Percentiles rank a stretch among this genome's conserved stretches.
These are phyloP conservation scores for Sugiyamaella neomexicana DNA, from an alignment of 1,139 yeast species.

Conservation along the genomic window DNA sequence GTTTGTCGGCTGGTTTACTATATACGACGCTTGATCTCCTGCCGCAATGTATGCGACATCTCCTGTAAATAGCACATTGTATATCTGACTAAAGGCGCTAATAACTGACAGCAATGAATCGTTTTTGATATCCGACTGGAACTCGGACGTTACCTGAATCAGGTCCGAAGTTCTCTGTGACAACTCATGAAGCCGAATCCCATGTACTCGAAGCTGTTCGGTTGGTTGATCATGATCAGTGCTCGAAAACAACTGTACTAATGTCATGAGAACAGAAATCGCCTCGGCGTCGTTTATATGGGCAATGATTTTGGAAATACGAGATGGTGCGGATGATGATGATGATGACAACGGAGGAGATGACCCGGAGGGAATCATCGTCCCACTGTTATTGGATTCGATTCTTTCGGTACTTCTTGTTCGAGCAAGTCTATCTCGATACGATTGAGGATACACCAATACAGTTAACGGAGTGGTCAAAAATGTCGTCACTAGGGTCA, in stretches of 20 bases:
- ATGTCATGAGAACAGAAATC: slow-evolving; percentile 36
- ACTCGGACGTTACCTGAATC: slow-evolving; percentile 57
- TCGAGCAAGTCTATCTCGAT: slow-evolving; percentile 53
- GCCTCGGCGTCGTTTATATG: slow-evolving; percentile 33
- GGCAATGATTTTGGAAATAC: slow-evolving; percentile 23
- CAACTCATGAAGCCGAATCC: slow-evolving; percentile 55
- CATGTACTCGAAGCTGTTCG: slow-evolving; percentile 7
- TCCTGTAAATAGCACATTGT: slow-evolving; percentile 53
- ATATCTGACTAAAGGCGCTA: slow-evolving; percentile 54
- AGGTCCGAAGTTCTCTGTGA: slow-evolving; percentile 69
- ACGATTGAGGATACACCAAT: slow-evolving; percentile 56
- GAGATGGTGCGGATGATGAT: slow-evolving; percentile 21
- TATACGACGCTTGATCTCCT: slow-evolving; percentile 40
- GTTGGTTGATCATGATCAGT: slow-evolving; percentile 14
- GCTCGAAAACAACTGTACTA: slow-evolving; percentile 38
- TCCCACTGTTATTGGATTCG: slow-evolving; percentile 18
- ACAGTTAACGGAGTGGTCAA: slow-evolving; percentile 71
- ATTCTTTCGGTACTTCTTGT: slow-evolving; percentile 43
- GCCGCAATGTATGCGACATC: slow-evolving; percentile 54
- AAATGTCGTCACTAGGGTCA: slow-evolving; percentile 76
- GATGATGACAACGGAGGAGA: slow-evolving; percentile 15
- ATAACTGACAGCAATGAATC: slow-evolving; percentile 55
- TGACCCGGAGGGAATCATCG: slow-evolving; percentile 2
- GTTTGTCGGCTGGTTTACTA: slow-evolving; percentile 23
- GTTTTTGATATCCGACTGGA: slow-evolving; percentile 41